A percentile compares a stretch with the other conserved stretches of the same genome.
Evolutionary conservation across 306 rosid species (phyloP).

Genomic region (Senna siamea): DNA sequence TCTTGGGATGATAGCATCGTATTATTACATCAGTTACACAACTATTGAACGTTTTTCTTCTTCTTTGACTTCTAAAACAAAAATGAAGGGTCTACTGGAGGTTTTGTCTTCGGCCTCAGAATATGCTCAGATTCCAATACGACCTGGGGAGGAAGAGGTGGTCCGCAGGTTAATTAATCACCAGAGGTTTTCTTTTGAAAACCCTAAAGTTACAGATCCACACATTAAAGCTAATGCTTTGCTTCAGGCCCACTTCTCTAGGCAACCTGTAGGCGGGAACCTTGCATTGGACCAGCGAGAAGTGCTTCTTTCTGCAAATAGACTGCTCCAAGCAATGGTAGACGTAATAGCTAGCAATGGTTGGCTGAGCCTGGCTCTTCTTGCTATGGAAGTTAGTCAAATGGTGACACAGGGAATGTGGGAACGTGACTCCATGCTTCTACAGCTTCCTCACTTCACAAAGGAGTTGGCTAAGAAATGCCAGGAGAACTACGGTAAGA

Average conservation of each 20-base stretch:
- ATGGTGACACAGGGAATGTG: conserved; percentile 96
- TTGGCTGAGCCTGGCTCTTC: conserved; percentile 84
- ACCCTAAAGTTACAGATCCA: conserved; percentile 79
- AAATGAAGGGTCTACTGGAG: conserved; percentile 93
- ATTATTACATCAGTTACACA: conserved; percentile 83
- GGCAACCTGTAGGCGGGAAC: conserved; percentile 84
- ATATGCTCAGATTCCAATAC: conserved; percentile 82
- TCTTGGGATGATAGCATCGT: conserved; percentile 92
- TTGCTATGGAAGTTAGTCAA: conserved; percentile 95
- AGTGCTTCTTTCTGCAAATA: conserved; percentile 81
- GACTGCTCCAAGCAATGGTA: conserved; percentile 91
- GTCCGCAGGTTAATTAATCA: conserved; percentile 83
- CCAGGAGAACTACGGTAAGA: conserved; percentile 70
- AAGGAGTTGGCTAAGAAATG: conserved; percentile 85
- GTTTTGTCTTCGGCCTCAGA: conserved; percentile 85
- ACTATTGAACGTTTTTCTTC: conserved; percentile 91
- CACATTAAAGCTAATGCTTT: conserved; percentile 86
- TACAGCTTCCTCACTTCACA: conserved; percentile 92
- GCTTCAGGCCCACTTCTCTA: conserved; percentile 92
- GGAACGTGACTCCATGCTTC: conserved; percentile 92
- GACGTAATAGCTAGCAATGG: conserved; percentile 94
- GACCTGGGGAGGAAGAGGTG: conserved; percentile 92
- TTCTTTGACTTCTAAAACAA: conserved; percentile 76
- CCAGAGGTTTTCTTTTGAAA: conserved; percentile 87
- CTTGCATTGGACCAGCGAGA: conserved; percentile 84